Evolutionary conservation across 2,329 filamentous ascomycete genomes (phyloP), one percentile per base, ranked within the genome.

Genomic region (Cyphellophora europaea): DNA sequence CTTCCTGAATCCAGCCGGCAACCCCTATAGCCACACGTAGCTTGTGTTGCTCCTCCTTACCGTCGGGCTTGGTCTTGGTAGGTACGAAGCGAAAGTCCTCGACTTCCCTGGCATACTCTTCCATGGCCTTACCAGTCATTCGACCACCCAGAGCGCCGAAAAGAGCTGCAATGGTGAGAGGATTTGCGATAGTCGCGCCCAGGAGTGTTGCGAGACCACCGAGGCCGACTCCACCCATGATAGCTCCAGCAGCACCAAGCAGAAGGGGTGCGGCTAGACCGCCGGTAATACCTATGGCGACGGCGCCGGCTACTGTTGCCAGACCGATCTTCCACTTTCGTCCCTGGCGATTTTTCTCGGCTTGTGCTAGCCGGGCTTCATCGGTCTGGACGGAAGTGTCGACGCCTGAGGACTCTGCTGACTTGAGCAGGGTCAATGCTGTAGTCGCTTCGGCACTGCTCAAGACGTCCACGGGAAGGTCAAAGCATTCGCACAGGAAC

Each of bases 101-200:
- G 10, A 91, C 76, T 42, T 89, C 82, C 50, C 76, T 76, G 11
- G 77, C 69, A 51, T 86, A 88, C 5, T 76, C 66, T 44, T 89
- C 82, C 65, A 91, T 79, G 62, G 83, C 80, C 57, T 86, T 78
- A 37, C 74, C 72, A 0, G 79, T 78, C 63, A 87, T 83, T 23
- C 77, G 72, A 2, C 76, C 73, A 30, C 79, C 79, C 53, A 86
- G 88, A 19, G 86, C 79, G 8, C 85, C 86, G 50, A 93, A 89
- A 29, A 93, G 61, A 19, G 77, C 74, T 12, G 82, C 85, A 23
- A 88, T 76, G 19, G 81, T 65, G 10, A 85, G 68, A 3, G 76
- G 73, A 41, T 78, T 86, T 5, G 82, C 76, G 15, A 76, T 72
- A 2, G 74, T 73, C 2, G 73, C 66, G 11, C 75, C 74, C 1